Conservation (phyloP, 768 basidiomycete species). For the Russula brevipes region DNA sequence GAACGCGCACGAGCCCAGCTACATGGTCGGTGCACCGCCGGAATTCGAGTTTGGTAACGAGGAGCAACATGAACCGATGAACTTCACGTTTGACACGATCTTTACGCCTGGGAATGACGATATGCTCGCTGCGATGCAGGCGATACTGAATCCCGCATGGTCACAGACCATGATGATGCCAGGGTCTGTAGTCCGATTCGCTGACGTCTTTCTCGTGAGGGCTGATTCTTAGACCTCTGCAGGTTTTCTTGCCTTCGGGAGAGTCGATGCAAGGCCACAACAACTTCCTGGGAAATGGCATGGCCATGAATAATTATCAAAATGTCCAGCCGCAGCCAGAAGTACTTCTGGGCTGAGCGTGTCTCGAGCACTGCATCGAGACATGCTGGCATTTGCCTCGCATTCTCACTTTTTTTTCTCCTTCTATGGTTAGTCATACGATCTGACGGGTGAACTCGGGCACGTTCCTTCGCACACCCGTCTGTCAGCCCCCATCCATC, state of each 20-base stretch:
- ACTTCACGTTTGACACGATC: constrained; percentile 21
- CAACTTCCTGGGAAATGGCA: too few relatives aligned
- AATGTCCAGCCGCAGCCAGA: too few relatives aligned
- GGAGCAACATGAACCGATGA: background rate
- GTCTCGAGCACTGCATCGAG: too few relatives aligned
- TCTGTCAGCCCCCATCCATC: too few relatives aligned
- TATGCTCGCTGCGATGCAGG: constrained; percentile 67
- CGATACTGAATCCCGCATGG: constrained; percentile 64
- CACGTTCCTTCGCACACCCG: too few relatives aligned
- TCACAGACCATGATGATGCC: constrained; percentile 86
- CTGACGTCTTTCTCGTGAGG: background rate
- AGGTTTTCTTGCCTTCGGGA: constrained; percentile 19
- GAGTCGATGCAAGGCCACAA: too few relatives aligned
- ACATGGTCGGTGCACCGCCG: background rate
- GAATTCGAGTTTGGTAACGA: constrained; percentile 12
- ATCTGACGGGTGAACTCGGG: too few relatives aligned
- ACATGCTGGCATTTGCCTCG: too few relatives aligned
- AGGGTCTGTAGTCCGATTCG: constrained; percentile 42
- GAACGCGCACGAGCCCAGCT: background rate
- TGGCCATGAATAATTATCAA: too few relatives aligned
- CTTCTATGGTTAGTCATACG: too few relatives aligned
- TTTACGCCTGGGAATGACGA: constrained; percentile 33
- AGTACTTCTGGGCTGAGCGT: too few relatives aligned
- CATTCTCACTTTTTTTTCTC: too few relatives aligned
- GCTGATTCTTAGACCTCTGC: background rate